Evolutionary conservation across 257 asterid species (phyloP).

Genomic region (Sherardia arvensis): DNA sequence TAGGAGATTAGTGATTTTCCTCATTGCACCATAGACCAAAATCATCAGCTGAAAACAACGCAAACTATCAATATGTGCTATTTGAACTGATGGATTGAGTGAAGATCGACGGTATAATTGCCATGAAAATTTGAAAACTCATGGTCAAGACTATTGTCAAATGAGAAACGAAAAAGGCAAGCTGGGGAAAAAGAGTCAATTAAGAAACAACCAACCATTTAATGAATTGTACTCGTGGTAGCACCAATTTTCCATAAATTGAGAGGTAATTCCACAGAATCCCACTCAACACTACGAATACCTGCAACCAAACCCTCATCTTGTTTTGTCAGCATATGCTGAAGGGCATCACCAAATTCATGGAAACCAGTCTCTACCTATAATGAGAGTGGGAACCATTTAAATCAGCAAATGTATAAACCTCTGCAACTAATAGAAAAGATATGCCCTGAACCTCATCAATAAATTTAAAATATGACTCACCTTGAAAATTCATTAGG

Average conservation of each 20-base stretch:
- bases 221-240: slow-evolving; percentile 55
- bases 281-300: slow-evolving; percentile 90
- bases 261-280: slow-evolving; percentile 95
- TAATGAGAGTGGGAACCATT: slow-evolving; percentile 7
- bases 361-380: slow-evolving; percentile 98
- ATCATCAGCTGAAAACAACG: too few species aligned
- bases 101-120: too few species aligned
- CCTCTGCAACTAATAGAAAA: not conserved
- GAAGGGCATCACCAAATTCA: slow-evolving; percentile 98
- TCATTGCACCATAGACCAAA: not conserved
- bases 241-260: slow-evolving; percentile 99
- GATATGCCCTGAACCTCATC: too few species aligned
- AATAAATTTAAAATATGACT: too few species aligned
- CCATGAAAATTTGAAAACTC: not conserved
- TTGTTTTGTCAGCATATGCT: slow-evolving; percentile 94
- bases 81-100: too few species aligned
- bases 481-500: too few species aligned
- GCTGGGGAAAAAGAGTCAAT: too few species aligned
- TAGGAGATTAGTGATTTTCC: not conserved
- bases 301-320: slow-evolving; percentile 99
- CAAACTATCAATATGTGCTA: too few species aligned
- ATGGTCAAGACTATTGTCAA: not conserved
- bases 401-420: not conserved
- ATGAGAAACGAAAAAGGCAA: too few species aligned
- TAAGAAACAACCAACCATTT: too few species aligned